Conservation (phyloP, 495 filamentous ascomycete genomes). For the Filosporella fistucella region DNA sequence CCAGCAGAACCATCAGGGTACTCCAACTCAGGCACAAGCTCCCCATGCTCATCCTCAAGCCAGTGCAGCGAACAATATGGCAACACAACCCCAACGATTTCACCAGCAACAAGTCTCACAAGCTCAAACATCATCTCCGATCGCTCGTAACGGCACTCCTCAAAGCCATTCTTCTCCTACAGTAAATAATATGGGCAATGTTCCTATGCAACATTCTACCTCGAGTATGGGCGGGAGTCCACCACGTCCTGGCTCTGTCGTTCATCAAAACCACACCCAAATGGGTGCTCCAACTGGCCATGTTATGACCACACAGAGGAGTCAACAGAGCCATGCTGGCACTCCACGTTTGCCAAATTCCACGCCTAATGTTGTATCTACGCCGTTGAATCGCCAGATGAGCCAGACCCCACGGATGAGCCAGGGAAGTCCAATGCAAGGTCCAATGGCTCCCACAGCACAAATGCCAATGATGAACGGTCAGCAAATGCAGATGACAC, state of each 20-base stretch:
- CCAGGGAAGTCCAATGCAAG: constrained; percentile 63
- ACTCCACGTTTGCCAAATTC: constrained; percentile 78
- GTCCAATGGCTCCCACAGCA: constrained; percentile 53
- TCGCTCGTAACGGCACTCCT: constrained; percentile 75
- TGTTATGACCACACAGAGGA: constrained; percentile 71
- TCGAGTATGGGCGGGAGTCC: constrained; percentile 79
- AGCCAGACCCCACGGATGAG: constrained; percentile 69
- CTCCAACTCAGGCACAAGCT: constrained; percentile 7
- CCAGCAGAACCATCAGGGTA: constrained; percentile 16
- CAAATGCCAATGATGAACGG: constrained; percentile 49
- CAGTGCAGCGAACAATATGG: constrained; percentile 40
- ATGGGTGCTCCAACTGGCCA: constrained; percentile 58
- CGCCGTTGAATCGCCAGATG: constrained; percentile 62
- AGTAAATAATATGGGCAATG: constrained; percentile 54
- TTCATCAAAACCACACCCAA: constrained; percentile 61
- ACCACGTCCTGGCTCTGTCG: constrained; percentile 68
- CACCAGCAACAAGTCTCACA: constrained; percentile 59
- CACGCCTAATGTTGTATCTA: constrained; percentile 77
- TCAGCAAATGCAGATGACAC: constrained; percentile 29
- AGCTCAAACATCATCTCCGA: constrained; percentile 70
- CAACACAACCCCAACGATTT: constrained; percentile 49
- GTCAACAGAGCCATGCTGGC: constrained; percentile 75
- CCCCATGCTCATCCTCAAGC: constrained; percentile 39
- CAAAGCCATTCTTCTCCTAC: constrained; percentile 74
- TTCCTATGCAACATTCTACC: constrained; percentile 75